Evolutionary conservation across 108 stramenopile genomes (phyloP).

Genomic region (Skeletonema marinoi): DNA sequence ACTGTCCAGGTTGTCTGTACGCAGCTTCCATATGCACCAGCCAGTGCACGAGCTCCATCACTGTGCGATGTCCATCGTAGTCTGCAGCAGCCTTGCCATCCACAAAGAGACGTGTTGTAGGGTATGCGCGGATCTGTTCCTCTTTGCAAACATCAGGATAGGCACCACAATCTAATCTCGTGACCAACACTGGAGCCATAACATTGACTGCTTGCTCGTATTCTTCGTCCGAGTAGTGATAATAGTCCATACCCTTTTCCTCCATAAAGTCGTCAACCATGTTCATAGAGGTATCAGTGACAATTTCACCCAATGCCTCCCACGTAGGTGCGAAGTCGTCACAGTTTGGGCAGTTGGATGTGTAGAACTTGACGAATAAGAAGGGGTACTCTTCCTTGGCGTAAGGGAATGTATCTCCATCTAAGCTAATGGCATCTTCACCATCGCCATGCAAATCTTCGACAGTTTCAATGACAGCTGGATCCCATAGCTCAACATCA

Average conservation of each 20-base stretch:
- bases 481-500: slow-evolving; percentile 55
- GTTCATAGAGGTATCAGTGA: slow-evolving; percentile 45
- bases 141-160: slow-evolving; percentile 61
- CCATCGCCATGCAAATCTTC: slow-evolving; percentile 61
- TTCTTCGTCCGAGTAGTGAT: slow-evolving; percentile 41
- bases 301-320: slow-evolving; percentile 66
- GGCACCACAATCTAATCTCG: slow-evolving; percentile 71
- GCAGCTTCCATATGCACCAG: slow-evolving; percentile 51
- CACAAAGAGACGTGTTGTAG: slow-evolving; percentile 87
- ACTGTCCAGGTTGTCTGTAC: slow-evolving; percentile 51
- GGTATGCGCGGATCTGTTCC: slow-evolving; percentile 87
- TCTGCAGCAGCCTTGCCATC: slow-evolving; percentile 72
- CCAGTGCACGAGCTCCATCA: slow-evolving; percentile 74
- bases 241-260: slow-evolving; percentile 9
- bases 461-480: slow-evolving; percentile 41
- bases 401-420: slow-evolving; percentile 35
- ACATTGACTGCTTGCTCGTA: slow-evolving; percentile 46
- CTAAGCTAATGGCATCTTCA: slow-evolving; percentile 51
- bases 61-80: slow-evolving; percentile 85
- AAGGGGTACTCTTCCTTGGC: slow-evolving; percentile 32
- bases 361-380: slow-evolving; percentile 61
- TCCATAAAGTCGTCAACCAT: slow-evolving; percentile 37
- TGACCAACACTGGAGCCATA: slow-evolving; percentile 48
- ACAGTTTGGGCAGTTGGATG: slow-evolving; percentile 80
- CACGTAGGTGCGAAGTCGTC: slow-evolving; percentile 76